Evolutionary conservation across 2,329 filamentous ascomycete species (phyloP), one percentile per base, ranked within the genome.

Genomic region (Capronia epimyces): DNA sequence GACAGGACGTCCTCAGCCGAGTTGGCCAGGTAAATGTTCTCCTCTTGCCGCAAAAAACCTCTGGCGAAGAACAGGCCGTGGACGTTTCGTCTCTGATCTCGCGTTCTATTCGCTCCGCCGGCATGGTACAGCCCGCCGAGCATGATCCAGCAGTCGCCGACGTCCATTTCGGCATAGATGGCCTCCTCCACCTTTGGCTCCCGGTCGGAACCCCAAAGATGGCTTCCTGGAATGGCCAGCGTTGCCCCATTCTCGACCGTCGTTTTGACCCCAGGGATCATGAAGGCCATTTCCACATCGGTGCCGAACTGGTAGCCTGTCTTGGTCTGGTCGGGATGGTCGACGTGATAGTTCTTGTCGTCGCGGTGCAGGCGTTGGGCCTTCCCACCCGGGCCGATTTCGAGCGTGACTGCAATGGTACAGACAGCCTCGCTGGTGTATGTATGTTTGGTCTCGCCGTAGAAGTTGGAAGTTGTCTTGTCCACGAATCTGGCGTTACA

Each of bases 261-360:
- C 1, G 68, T 71, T 58, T 65, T 71, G 12, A 46, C 61, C 20
- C 49, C 49, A 10, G 43, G 6, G 20, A 46, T 21, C 43, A 46
- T 8, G 20, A 46, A 46, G 5, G 25, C 43, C 25, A 46, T 36
- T n/a, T 34, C 25, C n/a, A 46, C 25, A 36, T 46, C 43, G 15
- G 43, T 34, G 18, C 43, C 43, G 16, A 34, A 7, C 12, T 24
- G 25, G 20, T 46, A 46, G 43, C 43, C 43, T 16, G 25, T 46
- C 27, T 46, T 4, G 3, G 43, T 46, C 20, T 46, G 43, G 27
- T 46, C 43, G 5, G 25, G 43, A 36, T 69, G 66, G 2, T 62
- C 53, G 4, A 62, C 63, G 44, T 69, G 67, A 40, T 69, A 66
- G 47, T 68, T 68, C 49, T 69, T 69, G 50, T 69, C 67, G 49